A percentile compares a stretch with the other conserved stretches of the same genome.
These are phyloP conservation scores for Agapanthus africanus DNA, from an alignment of 106 monocot species.

Conservation along the genomic window DNA sequence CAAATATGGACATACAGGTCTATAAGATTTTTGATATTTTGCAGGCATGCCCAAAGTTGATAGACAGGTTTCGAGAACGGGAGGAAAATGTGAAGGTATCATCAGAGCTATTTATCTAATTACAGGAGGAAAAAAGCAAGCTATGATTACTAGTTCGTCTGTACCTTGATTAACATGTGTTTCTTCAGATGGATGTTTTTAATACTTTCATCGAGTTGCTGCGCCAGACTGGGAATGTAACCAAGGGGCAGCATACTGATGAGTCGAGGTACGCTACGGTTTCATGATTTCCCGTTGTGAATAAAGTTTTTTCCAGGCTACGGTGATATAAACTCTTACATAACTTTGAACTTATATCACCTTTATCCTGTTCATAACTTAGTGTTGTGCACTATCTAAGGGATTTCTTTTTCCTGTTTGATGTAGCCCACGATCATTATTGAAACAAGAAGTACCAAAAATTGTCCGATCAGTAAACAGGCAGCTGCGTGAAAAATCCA, in stretches of 20 bases:
- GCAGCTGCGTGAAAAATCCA: conserved; percentile 92
- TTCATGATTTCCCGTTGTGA: no score
- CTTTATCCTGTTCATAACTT: no score
- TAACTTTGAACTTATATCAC: no score
- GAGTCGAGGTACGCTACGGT: conserved; percentile 88
- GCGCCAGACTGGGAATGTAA: conserved; percentile 88
- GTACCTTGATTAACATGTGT: conserved; percentile 14
- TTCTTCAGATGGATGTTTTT: conserved; percentile 83
- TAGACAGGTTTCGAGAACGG: conserved; percentile 93
- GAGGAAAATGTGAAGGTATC: conserved; percentile 99
- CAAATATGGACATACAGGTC: background rate
- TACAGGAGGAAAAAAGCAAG: background rate
- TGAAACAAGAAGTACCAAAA: conserved; percentile 96
- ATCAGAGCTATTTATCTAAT: background rate
- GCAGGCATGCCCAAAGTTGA: conserved; percentile 95
- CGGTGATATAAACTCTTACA: no score
- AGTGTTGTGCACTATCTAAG: background rate
- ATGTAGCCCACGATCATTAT: conserved; percentile 79
- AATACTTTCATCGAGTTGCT: conserved; percentile 93
- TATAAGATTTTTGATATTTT: conserved; percentile 12
- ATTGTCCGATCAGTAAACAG: conserved; percentile 87
- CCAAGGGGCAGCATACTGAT: conserved; percentile 70
- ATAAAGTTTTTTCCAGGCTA: no score
- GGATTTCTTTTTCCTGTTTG: background rate
- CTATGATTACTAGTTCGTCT: background rate